These are phyloP conservation scores for Kalanchoe fedtschenkoi DNA, from an alignment of 164 flowering plant genomes.

Conservation along the genomic window DNA sequence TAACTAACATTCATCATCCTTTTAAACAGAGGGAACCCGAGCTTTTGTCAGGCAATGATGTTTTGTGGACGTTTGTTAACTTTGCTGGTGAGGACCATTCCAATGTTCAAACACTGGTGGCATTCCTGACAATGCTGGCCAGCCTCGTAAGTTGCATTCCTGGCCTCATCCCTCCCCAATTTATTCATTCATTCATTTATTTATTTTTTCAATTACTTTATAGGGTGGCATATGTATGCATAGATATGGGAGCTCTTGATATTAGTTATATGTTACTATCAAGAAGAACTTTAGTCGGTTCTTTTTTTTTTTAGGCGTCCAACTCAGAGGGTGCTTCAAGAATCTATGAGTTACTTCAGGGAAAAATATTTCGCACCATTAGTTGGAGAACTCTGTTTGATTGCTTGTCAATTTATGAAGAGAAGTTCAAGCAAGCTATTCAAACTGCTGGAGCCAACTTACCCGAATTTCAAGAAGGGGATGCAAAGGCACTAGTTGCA, in stretches of 20 bases:
- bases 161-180: background rate
- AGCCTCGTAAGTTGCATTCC: slow-evolving; percentile 55
- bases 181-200: too few species aligned
- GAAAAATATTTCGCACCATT: slow-evolving; percentile 78
- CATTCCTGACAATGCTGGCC: slow-evolving; percentile 84
- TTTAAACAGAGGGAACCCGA: slow-evolving; percentile 82
- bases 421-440: slow-evolving; percentile 74
- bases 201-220: background rate
- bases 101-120: slow-evolving; percentile 81
- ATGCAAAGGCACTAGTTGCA: slow-evolving; percentile 96
- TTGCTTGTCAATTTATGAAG: slow-evolving; percentile 79
- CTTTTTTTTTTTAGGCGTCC: slow-evolving; percentile 52
- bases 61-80: slow-evolving; percentile 87
- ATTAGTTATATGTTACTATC: background rate
- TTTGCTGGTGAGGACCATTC: slow-evolving; percentile 98
- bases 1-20: background rate
- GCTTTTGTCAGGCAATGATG: slow-evolving; percentile 84
- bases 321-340: slow-evolving; percentile 81
- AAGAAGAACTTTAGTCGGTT: background rate
- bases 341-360: slow-evolving; percentile 84
- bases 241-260: background rate
- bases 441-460: slow-evolving; percentile 63
- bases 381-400: slow-evolving; percentile 92
- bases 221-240: background rate
- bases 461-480: slow-evolving; percentile 96